Base-by-base conservation (phyloP, 2,329 filamentous ascomycete genomes). In the Xylariales sp. region DNA sequence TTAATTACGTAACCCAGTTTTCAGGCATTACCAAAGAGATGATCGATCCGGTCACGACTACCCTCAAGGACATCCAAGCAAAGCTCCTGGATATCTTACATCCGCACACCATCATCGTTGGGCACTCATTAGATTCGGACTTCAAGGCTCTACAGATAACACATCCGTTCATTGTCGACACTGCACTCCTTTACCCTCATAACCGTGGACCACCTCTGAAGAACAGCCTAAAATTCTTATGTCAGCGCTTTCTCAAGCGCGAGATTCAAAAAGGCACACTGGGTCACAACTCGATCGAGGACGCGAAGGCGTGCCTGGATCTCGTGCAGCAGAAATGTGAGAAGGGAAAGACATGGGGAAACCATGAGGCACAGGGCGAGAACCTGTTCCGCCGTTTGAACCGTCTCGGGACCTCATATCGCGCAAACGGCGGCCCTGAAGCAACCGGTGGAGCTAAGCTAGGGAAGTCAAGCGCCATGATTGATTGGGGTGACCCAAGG, bases 281-380 rank as follows among this genome's bases (percentile, higher is more conserved):
- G 12, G 93, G 93, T 12, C 93, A 98, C 60, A 84, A 97, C 70
- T 93, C 87, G 44, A 76, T 95, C 48, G 93, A 98, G 63, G 93
- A 98, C 61, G 89, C 93, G 11, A 82, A 77, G 50, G 89, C 93
- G 3, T 94, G 89, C 49, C 80, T 98, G 11, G 90, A 97, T 55
- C 82, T 98, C 2, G 81, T 97, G 35, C 95, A 93, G 63, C 84
- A 91, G 58, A 98, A 98, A 62, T 96, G 91, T 61, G 90, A 97
- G 61, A 93, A 87, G 64, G 93, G 93, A 29, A 86, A 86, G 49
- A 65, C 72, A 18, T 98, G 90, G 87, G 93, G 88, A 25, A 84
- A 84, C 0, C 80, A 80, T 37, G 88, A 95, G 31, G 75, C 81
- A 2, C 82, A 82, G 33, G 83, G 82, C 29, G 93, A 98, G 65